A percentile compares a stretch with the other conserved stretches of the same genome.
Evolutionary conservation across 805 yeast species (phyloP).

Genomic region (Candida vaughaniae): DNA sequence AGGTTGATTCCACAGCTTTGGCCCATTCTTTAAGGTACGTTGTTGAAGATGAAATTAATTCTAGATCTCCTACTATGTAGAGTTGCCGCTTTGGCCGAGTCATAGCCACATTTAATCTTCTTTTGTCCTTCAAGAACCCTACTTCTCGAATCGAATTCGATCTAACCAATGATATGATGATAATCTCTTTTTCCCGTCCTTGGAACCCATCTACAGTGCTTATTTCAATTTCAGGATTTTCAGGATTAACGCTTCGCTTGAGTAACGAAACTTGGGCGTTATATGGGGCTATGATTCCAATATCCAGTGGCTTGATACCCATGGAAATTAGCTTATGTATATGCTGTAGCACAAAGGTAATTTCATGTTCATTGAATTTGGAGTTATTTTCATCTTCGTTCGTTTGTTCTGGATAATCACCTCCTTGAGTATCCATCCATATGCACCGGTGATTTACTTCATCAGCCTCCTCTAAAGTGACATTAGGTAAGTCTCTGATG

Average conservation of each 20-base stretch:
- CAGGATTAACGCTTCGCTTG: constrained; percentile 42
- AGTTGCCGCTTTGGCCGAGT: constrained; percentile 86
- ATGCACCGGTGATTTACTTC: constrained; percentile 43
- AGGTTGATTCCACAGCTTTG: constrained; percentile 62
- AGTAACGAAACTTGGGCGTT: constrained; percentile 77
- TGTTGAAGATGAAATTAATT: constrained; percentile 49
- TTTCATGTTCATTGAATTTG: constrained; percentile 77
- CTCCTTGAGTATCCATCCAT: constrained; percentile 96
- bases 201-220: constrained; percentile 96
- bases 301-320: constrained; percentile 55
- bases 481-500: constrained; percentile 51
- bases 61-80: constrained; percentile 85
- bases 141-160: constrained; percentile 69
- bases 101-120: constrained; percentile 90
- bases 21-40: constrained; percentile 65
- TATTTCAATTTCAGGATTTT: constrained; percentile 52
- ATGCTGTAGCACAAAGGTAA: constrained; percentile 57
- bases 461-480: constrained; percentile 52
- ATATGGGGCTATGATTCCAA: constrained; percentile 90
- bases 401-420: constrained; percentile 64
- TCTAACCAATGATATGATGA: constrained; percentile 77
- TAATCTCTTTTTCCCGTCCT: constrained; percentile 91
- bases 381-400: constrained; percentile 42
- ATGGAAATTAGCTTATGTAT: constrained; percentile 46
- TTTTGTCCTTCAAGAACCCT: constrained; percentile 77